Percentiles rank a stretch among this genome's conserved stretches.
Conservation (phyloP, 345 rosid species). For the Eucalyptus regnans region DNA sequence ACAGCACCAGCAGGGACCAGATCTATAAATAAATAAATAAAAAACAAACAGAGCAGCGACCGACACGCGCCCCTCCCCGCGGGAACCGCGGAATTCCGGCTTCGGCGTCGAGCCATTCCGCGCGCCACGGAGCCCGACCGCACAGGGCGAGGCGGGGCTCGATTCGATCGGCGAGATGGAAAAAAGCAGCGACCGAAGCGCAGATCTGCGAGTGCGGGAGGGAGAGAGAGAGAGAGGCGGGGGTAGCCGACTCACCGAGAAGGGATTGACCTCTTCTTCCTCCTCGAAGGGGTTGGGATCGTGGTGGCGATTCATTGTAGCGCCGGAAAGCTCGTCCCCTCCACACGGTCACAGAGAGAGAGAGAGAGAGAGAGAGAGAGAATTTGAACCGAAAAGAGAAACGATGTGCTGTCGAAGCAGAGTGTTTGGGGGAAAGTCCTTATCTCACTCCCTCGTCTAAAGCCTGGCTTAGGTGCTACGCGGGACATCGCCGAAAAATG, state of each 20-base stretch:
- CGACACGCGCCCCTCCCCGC: not conserved
- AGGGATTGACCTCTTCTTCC: slow-evolving; percentile 90
- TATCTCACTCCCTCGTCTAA: not conserved
- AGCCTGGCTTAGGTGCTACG: not conserved
- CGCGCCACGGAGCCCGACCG: not conserved
- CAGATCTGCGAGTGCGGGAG: slow-evolving; percentile 11
- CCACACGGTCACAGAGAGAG: not conserved
- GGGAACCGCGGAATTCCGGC: not conserved
- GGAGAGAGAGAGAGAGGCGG: not conserved
- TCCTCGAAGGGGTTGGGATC: slow-evolving; percentile 97
- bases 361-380: not conserved
- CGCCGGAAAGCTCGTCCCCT: not conserved
- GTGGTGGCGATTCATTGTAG: slow-evolving; percentile 62
- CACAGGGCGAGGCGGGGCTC: not conserved
- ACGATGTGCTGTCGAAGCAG: not conserved
- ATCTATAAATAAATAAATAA: not conserved
- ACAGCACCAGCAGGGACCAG: not conserved
- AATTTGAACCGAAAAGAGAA: not conserved
- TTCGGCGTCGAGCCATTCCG: not conserved
- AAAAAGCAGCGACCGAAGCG: not conserved
- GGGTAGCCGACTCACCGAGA: slow-evolving; percentile 43
- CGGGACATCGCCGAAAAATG: not conserved
- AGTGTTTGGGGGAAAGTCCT: not conserved
- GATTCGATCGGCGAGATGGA: not conserved
- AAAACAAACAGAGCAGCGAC: not conserved